Base-by-base conservation (phyloP, 2,329 filamentous ascomycete species). In the Scopulariopsis brevicaulis region DNA sequence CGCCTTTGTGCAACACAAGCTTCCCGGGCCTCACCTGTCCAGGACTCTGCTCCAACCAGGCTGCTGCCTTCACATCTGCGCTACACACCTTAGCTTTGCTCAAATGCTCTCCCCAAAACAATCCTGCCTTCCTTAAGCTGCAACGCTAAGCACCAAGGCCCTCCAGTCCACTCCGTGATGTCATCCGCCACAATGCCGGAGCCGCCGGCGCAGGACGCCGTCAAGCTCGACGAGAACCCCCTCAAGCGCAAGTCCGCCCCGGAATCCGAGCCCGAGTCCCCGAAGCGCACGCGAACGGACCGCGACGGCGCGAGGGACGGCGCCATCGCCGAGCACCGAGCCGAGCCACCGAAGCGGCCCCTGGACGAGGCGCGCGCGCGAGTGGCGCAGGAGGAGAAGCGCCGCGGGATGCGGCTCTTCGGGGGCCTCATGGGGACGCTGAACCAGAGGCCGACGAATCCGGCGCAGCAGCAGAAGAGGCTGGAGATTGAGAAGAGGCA, bases 401-500 rank as follows among this genome's bases (percentile, higher is more conserved):
- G 89, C 68, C 86, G 93, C 43, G 89, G 89, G 24, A 87, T 89
- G 70, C 82, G 93, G 57, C 77, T 97, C 60, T 96, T 96, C 68
- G 92, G 93, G 61, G 89, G 86, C 40, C 74, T 95, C 59, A 76
- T 94, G 60, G 89, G 80, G 69, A 90, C 87, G 43, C 78, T 96
- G 60, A 90, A 86, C 70, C 88, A 93, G 72, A 28, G 35, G 14
- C 85, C 81, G 67, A 81, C 77, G 63, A 77, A 68, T 74, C 78
- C 74, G 4, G 28, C 28, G 63, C 82, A 77, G 75, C 84, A 87
- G 72, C 86, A 81, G 71, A 84, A 83, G 65, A 85, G 89, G 59
- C 81, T 81, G 61, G 91, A 93, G 69, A 91, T 93, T 69, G 91
- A 94, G 74, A 86, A 83, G 71, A 85, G 86, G 64, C 90, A 92